Evolutionary conservation across 495 filamentous ascomycete genomes (phyloP), one percentile per base, ranked within the genome.

Genomic region (Penicillium angulare): DNA sequence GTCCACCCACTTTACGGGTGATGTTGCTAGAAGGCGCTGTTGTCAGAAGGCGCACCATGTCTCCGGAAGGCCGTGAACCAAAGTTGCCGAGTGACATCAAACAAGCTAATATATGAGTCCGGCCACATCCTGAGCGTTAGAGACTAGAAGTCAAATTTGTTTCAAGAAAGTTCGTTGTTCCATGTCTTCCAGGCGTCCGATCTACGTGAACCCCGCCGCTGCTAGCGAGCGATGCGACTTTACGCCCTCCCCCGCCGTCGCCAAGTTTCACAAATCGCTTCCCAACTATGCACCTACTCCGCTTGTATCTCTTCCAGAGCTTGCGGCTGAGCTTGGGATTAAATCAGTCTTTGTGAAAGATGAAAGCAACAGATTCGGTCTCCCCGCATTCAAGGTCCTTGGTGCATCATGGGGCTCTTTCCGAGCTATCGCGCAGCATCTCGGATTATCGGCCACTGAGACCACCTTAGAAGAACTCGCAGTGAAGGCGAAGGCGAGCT

Each of bases 311-410:
- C 65, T 89, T 0, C 76, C 76, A 2, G 54, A 64, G 0, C 36
- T 89, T 10, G 82, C 85, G 5, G 49, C 64, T 5, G 73, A 82
- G n/a, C 66, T 87, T 1, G 78, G 77, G 0, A 62, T 88, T 16
- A 64, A 65, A 0, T 56, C 73, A 10, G 71, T 88, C 34, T 69
- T 77, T 50, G 61, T 86, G 42, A 85, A 87, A 57, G 77, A 85
- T 56, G 81, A 86, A 55, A 79, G 73, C 39, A 60, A 64, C 44
- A 71, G 82, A 21, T 73, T 84, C 50, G 78, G 84, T 1, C 77
- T 92, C 1, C 84, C 86, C 0, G 77, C 86, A 0, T 90, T 89
- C 76, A 91, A 91, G 62, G 83, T 88, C 32, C 78, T 89, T 0
- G 88, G 87, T 7, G 87, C 88, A 0, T 85, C 84, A n/a, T 92